A percentile compares a stretch with the other conserved stretches of the same genome.
Evolutionary conservation across 306 rosid species (phyloP).

Genomic region (Gastrolobium villosum): DNA sequence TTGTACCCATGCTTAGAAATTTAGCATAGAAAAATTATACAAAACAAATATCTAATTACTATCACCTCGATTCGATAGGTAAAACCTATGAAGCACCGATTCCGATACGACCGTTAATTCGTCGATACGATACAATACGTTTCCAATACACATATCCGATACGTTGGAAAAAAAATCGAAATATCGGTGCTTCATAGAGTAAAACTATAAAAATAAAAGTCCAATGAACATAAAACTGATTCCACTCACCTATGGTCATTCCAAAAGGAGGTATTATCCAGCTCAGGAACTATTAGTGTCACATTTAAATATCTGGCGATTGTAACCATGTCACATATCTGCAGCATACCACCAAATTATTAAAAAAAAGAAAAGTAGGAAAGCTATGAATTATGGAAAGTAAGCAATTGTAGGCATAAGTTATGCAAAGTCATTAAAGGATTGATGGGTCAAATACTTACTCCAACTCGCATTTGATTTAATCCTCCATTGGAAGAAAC

Average conservation of each 20-base stretch:
- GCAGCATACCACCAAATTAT: slow-evolving; percentile 15
- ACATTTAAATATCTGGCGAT: slow-evolving; percentile 72
- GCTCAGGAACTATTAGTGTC: slow-evolving; percentile 74
- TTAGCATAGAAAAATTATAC: not conserved
- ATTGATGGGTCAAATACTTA: slow-evolving; percentile 41
- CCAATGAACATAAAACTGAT: not conserved
- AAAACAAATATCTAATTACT: not conserved
- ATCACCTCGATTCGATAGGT: not conserved
- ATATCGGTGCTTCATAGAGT: no score
- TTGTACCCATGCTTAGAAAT: not conserved
- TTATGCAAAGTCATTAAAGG: not conserved
- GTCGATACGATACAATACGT: no score
- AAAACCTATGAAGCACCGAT: no score
- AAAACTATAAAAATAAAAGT: not conserved
- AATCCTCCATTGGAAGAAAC: slow-evolving; percentile 85
- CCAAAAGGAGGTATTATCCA: slow-evolving; percentile 81
- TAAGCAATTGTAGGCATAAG: not conserved
- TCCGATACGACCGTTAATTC: no score
- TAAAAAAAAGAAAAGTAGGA: not conserved
- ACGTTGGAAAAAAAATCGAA: no score
- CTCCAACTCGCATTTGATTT: slow-evolving; percentile 85
- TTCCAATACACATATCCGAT: no score
- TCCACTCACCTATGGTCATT: slow-evolving; percentile 66
- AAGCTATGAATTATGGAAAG: not conserved
- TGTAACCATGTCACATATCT: slow-evolving; percentile 86